Base-by-base conservation (phyloP, 768 basidiomycete species). In the Mycena venus region DNA sequence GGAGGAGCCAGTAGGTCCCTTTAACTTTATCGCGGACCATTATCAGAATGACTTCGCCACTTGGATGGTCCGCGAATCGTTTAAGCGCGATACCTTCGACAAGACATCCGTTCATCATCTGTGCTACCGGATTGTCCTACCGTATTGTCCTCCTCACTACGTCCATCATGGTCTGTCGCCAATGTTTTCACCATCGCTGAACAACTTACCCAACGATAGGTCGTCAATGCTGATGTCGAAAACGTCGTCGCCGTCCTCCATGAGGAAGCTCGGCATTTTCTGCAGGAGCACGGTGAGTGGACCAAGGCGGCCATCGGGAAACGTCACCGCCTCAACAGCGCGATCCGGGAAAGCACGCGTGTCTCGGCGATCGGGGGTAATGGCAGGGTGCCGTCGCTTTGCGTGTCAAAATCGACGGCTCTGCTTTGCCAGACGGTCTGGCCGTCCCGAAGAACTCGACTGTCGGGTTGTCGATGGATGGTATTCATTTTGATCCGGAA, bases 391-490 rank as follows among this genome's bases (percentile, higher is more conserved):
- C 65, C 14, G 62, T 76, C 36, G 75, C 70, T 9, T 49, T 71
- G 11, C 56, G 70, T 11, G 60, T 36, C 21, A 67, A 53, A 0
- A 44, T 32, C 36, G 74, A 71, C 12, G 63, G 42, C 2, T 44
- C 73, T 19, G 56, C 38, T 1, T 60, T 76, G 7, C 75, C 75
- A 9, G 62, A 69, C 62, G 75, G 75, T 8, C 14, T 71, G n/a
- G 70, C 58, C 12, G 65, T 76, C 19, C 60, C 71, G 53, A 68
- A 73, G 56, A 23, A 38, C n/a, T 23, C 21, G 23, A 27, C 25
- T 15, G 68, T 76, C 21, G 75, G 75, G 23, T 62, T 76, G 14
- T 42, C 60, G 19, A 76, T 76, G 71, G 59, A 76, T 51, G 75
- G 75, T 0, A 11, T 73, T 1, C 75, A 76, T 42, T 76, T 76